A percentile compares a stretch with the other conserved stretches of the same genome.
phyloP scores from a whole-genome alignment of 2,329 filamentous ascomycete genomes.

The Tolypocladium pustulatum region DNA sequence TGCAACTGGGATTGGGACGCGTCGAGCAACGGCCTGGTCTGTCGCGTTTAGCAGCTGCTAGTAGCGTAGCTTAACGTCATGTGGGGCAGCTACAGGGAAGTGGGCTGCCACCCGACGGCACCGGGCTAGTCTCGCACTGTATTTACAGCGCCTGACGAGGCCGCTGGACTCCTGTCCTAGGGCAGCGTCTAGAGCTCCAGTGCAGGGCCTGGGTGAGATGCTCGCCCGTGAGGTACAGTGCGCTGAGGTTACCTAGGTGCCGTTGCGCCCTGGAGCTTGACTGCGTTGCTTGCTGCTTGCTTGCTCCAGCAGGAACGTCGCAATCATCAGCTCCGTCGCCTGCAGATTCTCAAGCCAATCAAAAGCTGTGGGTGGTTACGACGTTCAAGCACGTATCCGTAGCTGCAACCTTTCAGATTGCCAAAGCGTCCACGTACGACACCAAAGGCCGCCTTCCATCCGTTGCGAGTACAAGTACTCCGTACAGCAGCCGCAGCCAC shows the following conservation, averaged over 20 bases:
- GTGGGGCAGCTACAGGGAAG: not conserved
- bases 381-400: not conserved
- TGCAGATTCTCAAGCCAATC: not conserved
- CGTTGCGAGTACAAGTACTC: not conserved
- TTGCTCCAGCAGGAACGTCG: not conserved
- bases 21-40: not conserved
- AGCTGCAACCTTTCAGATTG: not conserved
- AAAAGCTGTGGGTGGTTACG: not conserved
- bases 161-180: not conserved
- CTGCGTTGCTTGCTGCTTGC: not conserved
- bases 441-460: not conserved
- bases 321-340: not conserved
- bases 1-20: not conserved
- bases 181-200: no score
- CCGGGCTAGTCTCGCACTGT: not conserved
- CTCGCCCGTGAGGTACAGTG: not conserved
- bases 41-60: not conserved
- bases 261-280: not conserved
- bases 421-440: not conserved
- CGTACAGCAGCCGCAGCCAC: not conserved
- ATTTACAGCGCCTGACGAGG: not conserved
- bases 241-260: not conserved
- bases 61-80: not conserved
- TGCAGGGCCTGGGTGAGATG: not conserved
- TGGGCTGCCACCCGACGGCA: no score